Evolutionary conservation across 305 asterid species (phyloP), one percentile per base, ranked within the genome.

Genomic region (Rubia tinctorum): DNA sequence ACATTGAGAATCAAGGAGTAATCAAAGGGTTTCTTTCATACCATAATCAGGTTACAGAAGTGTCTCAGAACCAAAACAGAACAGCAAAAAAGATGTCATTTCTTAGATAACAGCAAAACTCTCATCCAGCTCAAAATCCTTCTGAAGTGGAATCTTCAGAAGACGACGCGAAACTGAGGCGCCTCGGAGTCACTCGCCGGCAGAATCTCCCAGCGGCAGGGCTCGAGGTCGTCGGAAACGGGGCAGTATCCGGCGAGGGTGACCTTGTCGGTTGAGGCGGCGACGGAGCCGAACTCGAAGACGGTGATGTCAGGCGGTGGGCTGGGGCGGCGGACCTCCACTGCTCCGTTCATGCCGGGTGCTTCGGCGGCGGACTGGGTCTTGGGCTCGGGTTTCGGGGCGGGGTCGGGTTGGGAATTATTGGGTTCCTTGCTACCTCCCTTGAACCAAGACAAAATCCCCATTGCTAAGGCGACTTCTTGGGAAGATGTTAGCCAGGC

Each of bases 151-250:
- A 13, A 53, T 18, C 40, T 18, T 89, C 87, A 93, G 75, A 93
- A 93, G 53, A 93, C 96, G 37, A 93, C 96, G 17, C 97, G 97
- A 74, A 93, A 91, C 76, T 88, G 98, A 15, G 98, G 98, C 11
- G 98, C 97, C 71, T 88, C 87, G 40, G 91, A 78, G 80, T 81
- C 96, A 68, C 81, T 86, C 69, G 97, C 96, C 6, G 97, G 96
- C 65, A 89, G 74, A 72, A 93, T 87, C 91, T 91, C 96, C 98
- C 97, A 93, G 51, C 94, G 96, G 88, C 98, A 91, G 30, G 97
- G 96, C 83, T 91, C 96, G 10, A 93, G 85, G 59, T 91, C 97
- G 53, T 93, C 97, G 61, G 97, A 91, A 25, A 93, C 96, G 5
- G 98, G 97, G 76, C 97, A 93, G 79, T 76, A 93, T 13, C 96